Conservation (phyloP, 1,284 basidiomycete species). For the Leccinum pachyderme region DNA sequence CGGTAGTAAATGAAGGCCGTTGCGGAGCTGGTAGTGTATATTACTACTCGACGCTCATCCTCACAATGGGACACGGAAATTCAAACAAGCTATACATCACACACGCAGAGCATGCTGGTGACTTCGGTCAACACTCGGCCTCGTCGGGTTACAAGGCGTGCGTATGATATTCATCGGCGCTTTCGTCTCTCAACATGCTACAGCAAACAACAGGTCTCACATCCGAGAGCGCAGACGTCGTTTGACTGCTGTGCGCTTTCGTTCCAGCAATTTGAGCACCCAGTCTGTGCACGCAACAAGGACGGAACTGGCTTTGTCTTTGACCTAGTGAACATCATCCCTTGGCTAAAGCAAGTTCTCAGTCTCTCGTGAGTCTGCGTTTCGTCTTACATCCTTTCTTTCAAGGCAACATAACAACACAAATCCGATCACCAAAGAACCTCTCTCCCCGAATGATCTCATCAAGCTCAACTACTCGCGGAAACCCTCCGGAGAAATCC, state of each 20-base stretch:
- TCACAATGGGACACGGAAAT: slow-evolving; percentile 77
- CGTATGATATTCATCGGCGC: slow-evolving; percentile 25
- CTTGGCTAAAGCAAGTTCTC: slow-evolving; percentile 83
- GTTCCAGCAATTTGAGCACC: slow-evolving; percentile 87
- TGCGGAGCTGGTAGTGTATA: neutral
- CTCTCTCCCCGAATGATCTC: slow-evolving; percentile 76
- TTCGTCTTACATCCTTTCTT: slow-evolving; percentile 18
- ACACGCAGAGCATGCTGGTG: slow-evolving; percentile 78
- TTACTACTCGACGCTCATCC: neutral
- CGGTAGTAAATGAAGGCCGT: neutral
- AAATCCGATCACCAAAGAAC: slow-evolving; percentile 86
- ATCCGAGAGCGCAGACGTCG: slow-evolving; percentile 64
- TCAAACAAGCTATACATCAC: slow-evolving; percentile 85
- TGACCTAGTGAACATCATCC: slow-evolving; percentile 87
- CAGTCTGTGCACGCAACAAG: slow-evolving; percentile 80
- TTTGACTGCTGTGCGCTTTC: slow-evolving; percentile 93
- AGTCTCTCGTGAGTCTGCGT: slow-evolving; percentile 9
- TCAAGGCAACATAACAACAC: slow-evolving; percentile 70
- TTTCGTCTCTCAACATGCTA: slow-evolving; percentile 6
- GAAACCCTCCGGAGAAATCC: slow-evolving; percentile 76
- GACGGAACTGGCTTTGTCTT: slow-evolving; percentile 83
- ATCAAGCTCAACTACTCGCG: slow-evolving; percentile 87
- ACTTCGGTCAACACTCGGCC: slow-evolving; percentile 72
- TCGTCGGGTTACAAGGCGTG: slow-evolving; percentile 70
- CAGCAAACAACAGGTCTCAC: slow-evolving; percentile 66